These are phyloP conservation scores for Leccinum disarticulatum DNA, from an alignment of 768 basidiomycete genomes.

Conservation along the genomic window DNA sequence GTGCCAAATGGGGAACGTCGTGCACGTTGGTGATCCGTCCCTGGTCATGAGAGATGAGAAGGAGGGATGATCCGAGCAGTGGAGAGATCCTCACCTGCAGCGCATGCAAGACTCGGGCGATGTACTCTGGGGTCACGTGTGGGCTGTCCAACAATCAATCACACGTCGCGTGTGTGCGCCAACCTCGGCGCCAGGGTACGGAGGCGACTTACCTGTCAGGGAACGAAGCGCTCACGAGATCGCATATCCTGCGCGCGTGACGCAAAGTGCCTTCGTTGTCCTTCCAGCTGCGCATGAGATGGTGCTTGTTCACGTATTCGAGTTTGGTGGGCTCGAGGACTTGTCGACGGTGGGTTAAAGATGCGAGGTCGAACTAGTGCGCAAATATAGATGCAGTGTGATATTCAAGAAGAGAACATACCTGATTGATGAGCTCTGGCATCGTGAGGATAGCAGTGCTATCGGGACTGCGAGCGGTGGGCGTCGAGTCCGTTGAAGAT, in stretches of 20 bases:
- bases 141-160: conserved; percentile 31
- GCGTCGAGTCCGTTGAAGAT: conserved; percentile 22
- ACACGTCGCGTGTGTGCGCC: not conserved
- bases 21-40: conserved; percentile 67
- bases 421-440: conserved; percentile 65
- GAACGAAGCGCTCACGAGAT: conserved; percentile 53
- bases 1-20: conserved; percentile 66
- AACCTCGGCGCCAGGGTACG: not conserved
- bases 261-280: conserved; percentile 48
- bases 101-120: conserved; percentile 60
- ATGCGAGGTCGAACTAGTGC: conserved; percentile 69
- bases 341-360: conserved; percentile 81
- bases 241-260: conserved; percentile 55
- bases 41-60: conserved; percentile 33
- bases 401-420: conserved; percentile 27
- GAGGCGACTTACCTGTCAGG: conserved; percentile 49
- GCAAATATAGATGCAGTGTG: not conserved
- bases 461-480: conserved; percentile 50
- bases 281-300: conserved; percentile 60
- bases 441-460: conserved; percentile 63
- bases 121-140: conserved; percentile 54
- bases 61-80: not conserved
- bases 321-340: conserved; percentile 78
- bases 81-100: conserved; percentile 47
- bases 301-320: conserved; percentile 85